Base-by-base conservation (phyloP, 768 basidiomycete species). In the Suillus plorans region DNA sequence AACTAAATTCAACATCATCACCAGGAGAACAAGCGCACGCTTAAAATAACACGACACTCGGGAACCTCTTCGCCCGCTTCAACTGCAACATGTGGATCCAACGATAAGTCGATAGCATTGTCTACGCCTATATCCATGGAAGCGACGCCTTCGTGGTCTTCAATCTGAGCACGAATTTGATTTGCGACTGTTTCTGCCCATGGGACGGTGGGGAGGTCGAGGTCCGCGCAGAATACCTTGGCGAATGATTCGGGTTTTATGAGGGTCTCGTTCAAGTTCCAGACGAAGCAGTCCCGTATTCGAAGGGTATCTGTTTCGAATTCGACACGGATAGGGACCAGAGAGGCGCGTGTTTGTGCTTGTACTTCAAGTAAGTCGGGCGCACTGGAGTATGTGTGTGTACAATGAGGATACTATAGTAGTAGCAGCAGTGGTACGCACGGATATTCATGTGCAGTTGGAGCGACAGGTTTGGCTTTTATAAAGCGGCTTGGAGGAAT, bases 311-410 rank as follows among this genome's bases (percentile, higher is more conserved):
- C 93, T 13, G 91, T 94, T 73, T 98, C 96, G 70, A 99, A 88
- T 70, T 99, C 96, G 61, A 99, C 92, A 55, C 94, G 92, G 64
- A 99, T 94, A 4, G 97, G 97, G 14, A 99, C 87, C 41, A 97
- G 86, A 5, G 83, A 73, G 3, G 83, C 81, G 0, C 75, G 76
- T 65, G 78, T 77, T 55, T 80, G 73, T 3, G 92, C 91, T 70
- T 92, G 87, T 20, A 74, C 73, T 59, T 89, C 85, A 39, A 97
- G 75, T 14, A 81, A 78, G 39, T 94, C 89, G 53, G 84, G 82
- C 1, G 89, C 72, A 53, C 94, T 93, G 79, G 22, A 6, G 13
- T 1, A 37, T 49, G 13, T 22, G 12, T 22, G 52, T 20, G 31
- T 20, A 62, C n/a, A 4, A 37, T 39, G 14, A 63, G 42, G 22